Evolutionary conservation across 1,284 basidiomycete species (phyloP).

Genomic region (Fomitopsis betulina): DNA sequence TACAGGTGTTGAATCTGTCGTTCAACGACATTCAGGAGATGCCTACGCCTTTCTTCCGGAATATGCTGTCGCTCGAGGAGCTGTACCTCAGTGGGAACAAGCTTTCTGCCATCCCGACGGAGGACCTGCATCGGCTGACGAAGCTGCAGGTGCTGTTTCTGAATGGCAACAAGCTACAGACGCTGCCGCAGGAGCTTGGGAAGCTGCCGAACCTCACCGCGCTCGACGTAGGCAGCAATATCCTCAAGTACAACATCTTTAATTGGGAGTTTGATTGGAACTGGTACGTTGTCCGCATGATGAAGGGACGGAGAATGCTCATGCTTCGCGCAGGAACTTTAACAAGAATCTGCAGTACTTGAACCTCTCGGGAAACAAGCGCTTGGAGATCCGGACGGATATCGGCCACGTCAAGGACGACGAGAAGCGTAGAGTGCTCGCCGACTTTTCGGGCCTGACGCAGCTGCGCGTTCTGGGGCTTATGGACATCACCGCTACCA

Average conservation of each 20-base stretch:
- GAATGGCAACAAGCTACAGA: conserved; percentile 94
- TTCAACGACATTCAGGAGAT: conserved; percentile 97
- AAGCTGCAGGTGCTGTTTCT: conserved; percentile 77
- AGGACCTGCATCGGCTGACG: conserved; percentile 73
- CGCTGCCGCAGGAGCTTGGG: conserved; percentile 86
- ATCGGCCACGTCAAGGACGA: conserved; percentile 22
- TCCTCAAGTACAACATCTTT: conserved; percentile 96
- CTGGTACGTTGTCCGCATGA: conserved; percentile 53
- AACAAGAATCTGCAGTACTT: conserved; percentile 91
- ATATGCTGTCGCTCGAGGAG: conserved; percentile 70
- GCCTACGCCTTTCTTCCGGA: conserved; percentile 73
- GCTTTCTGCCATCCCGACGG: conserved; percentile 85
- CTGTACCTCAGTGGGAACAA: conserved; percentile 94
- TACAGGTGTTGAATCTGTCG: conserved; percentile 86
- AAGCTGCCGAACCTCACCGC: conserved; percentile 79
- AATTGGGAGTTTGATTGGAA: conserved; percentile 99
- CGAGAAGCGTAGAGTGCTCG: conserved; percentile 45
- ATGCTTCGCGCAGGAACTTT: conserved; percentile 72
- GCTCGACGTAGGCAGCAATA: conserved; percentile 93
- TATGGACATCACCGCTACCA: conserved; percentile 96
- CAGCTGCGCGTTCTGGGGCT: conserved; percentile 88
- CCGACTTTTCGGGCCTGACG: conserved; percentile 83
- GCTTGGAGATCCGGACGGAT: conserved; percentile 81
- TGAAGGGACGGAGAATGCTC: neutral
- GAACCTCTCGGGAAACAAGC: conserved; percentile 85